Evolutionary conservation across 2,329 filamentous ascomycete genomes (phyloP), one percentile per base, ranked within the genome.

Genomic region (Talaromyces sp.): DNA sequence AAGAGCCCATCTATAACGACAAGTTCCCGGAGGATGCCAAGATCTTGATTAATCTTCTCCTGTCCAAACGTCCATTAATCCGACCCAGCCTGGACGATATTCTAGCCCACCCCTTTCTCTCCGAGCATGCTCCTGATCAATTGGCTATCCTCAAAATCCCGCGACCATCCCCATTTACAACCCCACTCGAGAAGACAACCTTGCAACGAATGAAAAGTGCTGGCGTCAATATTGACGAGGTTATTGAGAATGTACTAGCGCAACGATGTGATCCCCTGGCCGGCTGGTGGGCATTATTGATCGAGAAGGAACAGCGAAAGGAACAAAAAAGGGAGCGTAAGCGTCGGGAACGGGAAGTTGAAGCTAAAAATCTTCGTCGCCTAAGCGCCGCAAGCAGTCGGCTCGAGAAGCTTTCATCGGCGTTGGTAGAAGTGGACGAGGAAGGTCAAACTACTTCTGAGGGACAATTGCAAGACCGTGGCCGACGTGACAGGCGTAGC

Each of bases 251-350:
- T 64, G 94, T 99, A 3, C 74, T 96, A 32, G 85, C 91, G 3
- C 91, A 96, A 70, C 84, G 90, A 60, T 97, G 94, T 67, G 93
- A 99, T 73, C 83, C 88, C 5, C 77, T 99, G 44, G 90, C 91
- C 46, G 94, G 94, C 5, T 99, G 94, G 94, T 99, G 94, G 94
- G 89, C 90, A 3, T 75, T 99, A 24, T 76, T 99, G 35, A 85
- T 97, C 9, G 94, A 97, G 67, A 99, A 97, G 70, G 94, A 99
- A 68, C 85, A 91, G 69, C 85, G 91, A 8, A 99, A 99, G 72
- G 87, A 92, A 59, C 82, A 77, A 56, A 82, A 91, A 55, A 81
- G 87, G 57, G 91, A 97, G 65, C 84, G 86, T 48, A 97, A 93
- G 68, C 84, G 93, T 8, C 91, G 83, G 67, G 92, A 97, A 69